Evolutionary conservation across 1,284 basidiomycete genomes (phyloP), one percentile per base, ranked within the genome.

Genomic region (Melanopsichium pennsylvanicum): DNA sequence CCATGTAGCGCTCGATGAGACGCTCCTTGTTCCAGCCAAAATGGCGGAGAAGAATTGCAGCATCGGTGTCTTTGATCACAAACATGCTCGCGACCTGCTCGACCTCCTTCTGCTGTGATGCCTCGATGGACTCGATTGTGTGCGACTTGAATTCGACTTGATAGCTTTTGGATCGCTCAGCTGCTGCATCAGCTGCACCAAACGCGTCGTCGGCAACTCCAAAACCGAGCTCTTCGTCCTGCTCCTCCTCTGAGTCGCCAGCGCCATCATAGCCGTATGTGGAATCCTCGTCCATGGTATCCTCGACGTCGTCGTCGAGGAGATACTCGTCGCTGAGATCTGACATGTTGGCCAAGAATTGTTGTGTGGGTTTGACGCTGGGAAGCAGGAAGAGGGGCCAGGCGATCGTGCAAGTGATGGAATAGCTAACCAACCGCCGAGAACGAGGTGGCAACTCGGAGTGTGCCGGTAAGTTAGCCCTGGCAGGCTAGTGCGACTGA

Each of bases 11-110:
- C 46, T 84, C 83, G 58, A 83, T 79, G n/a, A 97, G 86, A 57
- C 89, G 89, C 82, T 98, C 95, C 79, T 92, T 91, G 85, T 98
- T 97, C 95, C 95, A 98, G 40, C 86, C 85, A 84, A 90, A 88
- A 83, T 93, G 85, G 26, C 93, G 88, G 40, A 98, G 84, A 6
- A 98, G 85, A 39, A 94, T 85, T 1, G 89, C 86, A 2, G 94
- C 93, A 38, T 80, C 78, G 21, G 69, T 72, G 15, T 72, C 61
- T 52, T 76, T 76, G 58, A 76, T 68, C 55, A 70, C 46, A 38
- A 81, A 80, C 72, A 79, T 79, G 52, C 63, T 67, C 7, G 78
- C 70, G 21, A 80, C 64, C 27, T 79, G 76, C 13, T 76, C 77
- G 19, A 78, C 64, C 40, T 81, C 78, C 34, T 75, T 72, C 18